A percentile compares a stretch with the other conserved stretches of the same genome.
Conservation (phyloP, 768 basidiomycete genomes). For the Lentinula guzmanii region DNA sequence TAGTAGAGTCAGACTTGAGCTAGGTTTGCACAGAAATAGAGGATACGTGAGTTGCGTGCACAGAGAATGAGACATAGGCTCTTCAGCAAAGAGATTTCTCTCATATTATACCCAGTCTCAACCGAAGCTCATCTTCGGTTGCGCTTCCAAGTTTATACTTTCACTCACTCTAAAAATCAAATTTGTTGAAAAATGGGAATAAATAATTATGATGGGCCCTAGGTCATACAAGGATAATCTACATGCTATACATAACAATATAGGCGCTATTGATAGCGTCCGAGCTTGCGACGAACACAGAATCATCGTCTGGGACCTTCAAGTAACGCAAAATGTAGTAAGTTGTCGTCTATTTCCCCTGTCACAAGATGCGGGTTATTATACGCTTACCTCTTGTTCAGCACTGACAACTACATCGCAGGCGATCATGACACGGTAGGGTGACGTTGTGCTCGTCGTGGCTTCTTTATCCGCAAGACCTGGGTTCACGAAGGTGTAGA, state of each 20-base stretch:
- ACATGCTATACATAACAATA: slow-evolving; percentile 4
- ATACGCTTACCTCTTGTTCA: not conserved
- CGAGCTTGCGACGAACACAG: not conserved
- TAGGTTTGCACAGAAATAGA: too few species aligned
- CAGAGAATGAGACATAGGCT: too few species aligned
- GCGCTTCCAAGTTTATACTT: too few species aligned
- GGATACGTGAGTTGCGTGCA: too few species aligned
- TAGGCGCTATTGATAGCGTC: slow-evolving; percentile 4
- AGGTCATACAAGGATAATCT: not conserved
- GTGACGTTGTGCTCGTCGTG: slow-evolving; percentile 31
- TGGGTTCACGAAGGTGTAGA: slow-evolving; percentile 29
- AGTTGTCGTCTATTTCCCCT: not conserved
- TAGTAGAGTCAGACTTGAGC: too few species aligned
- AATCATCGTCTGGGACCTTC: not conserved
- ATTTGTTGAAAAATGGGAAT: too few species aligned
- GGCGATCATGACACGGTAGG: slow-evolving; percentile 33
- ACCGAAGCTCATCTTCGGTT: too few species aligned
- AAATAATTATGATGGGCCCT: too few species aligned
- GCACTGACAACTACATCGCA: slow-evolving; percentile 19
- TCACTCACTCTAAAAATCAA: too few species aligned
- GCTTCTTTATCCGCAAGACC: slow-evolving; percentile 27
- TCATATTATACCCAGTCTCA: too few species aligned
- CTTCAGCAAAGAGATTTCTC: too few species aligned
- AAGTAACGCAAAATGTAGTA: not conserved
- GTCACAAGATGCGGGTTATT: too few species aligned